These are phyloP conservation scores for Ramalina peruviana DNA, from an alignment of 495 filamentous ascomycete species.

Conservation along the genomic window DNA sequence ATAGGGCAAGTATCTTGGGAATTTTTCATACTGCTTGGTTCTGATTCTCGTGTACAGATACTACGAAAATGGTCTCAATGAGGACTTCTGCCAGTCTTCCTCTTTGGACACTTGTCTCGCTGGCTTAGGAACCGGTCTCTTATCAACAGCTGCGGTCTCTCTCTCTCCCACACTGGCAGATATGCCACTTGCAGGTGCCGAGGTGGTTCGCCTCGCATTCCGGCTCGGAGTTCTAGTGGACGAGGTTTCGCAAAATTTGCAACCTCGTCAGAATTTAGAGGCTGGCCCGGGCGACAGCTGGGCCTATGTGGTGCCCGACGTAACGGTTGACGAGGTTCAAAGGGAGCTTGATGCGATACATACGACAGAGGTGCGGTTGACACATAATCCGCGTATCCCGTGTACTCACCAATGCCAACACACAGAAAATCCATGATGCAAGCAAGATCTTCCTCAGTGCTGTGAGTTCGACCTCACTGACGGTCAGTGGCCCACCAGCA, in stretches of 20 bases:
- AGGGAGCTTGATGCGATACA: conserved; percentile 6
- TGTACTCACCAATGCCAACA: too few species aligned
- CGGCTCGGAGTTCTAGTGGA: conserved; percentile 47
- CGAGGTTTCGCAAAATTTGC: conserved; percentile 25
- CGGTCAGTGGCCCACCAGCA: conserved; percentile 31
- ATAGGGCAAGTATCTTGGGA: too few species aligned
- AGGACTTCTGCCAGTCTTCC: not conserved
- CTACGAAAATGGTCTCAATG: too few species aligned
- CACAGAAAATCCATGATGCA: too few species aligned
- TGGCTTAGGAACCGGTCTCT: conserved; percentile 9
- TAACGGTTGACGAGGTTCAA: conserved; percentile 17
- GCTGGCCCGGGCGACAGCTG: conserved; percentile 25
- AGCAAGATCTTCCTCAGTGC: conserved; percentile 29
- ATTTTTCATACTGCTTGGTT: too few species aligned
- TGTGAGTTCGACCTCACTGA: conserved; percentile 21
- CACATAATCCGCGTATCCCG: too few species aligned
- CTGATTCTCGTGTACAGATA: too few species aligned
- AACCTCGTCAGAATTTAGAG: conserved; percentile 34
- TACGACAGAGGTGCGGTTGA: too few species aligned
- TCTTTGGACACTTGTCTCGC: not conserved
- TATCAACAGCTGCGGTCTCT: conserved; percentile 7
- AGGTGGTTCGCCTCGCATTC: conserved; percentile 6
- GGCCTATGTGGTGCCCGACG: conserved; percentile 39
- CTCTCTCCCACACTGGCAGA: conserved; percentile 1
- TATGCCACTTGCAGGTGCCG: conserved; percentile 6